These are phyloP conservation scores for Penicillium desertorum DNA, from an alignment of 495 filamentous ascomycete genomes.

Conservation along the genomic window DNA sequence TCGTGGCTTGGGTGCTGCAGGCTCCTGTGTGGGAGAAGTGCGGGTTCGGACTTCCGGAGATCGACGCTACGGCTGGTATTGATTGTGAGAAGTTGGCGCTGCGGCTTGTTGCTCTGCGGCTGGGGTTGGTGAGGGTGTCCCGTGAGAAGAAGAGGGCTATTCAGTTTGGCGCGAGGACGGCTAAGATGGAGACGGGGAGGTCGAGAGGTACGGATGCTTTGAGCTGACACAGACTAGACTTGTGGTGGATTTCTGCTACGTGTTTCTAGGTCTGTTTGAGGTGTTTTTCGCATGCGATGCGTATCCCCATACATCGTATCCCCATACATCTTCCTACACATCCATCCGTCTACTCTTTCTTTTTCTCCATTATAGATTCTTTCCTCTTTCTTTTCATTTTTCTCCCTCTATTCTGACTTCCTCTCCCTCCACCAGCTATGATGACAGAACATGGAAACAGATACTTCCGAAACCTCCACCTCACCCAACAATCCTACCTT, in stretches of 20 bases:
- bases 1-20: conserved; percentile 76
- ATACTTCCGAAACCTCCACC: conserved; percentile 50
- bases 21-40: conserved; percentile 81
- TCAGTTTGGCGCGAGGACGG: conserved; percentile 82
- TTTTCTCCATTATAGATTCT: conserved; percentile 5
- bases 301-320: background rate
- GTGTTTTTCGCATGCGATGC: background rate
- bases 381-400: background rate
- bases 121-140: conserved; percentile 70
- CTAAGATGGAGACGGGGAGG: conserved; percentile 76
- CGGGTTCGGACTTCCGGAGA: conserved; percentile 57
- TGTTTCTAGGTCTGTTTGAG: background rate
- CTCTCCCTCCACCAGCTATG: conserved; percentile 32
- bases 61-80: conserved; percentile 33
- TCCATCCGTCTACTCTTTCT: background rate
- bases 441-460: conserved; percentile 51
- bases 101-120: conserved; percentile 69
- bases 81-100: conserved; percentile 81
- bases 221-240: conserved; percentile 25
- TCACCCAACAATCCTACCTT: conserved; percentile 2
- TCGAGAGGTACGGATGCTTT: conserved; percentile 66
- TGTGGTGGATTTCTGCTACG: background rate
- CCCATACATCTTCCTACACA: background rate
- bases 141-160: conserved; percentile 91
- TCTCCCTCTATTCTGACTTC: background rate